These are phyloP conservation scores for Fusarium odoratissimum DNA, from an alignment of 2,329 filamentous ascomycete species.

Conservation along the genomic window DNA sequence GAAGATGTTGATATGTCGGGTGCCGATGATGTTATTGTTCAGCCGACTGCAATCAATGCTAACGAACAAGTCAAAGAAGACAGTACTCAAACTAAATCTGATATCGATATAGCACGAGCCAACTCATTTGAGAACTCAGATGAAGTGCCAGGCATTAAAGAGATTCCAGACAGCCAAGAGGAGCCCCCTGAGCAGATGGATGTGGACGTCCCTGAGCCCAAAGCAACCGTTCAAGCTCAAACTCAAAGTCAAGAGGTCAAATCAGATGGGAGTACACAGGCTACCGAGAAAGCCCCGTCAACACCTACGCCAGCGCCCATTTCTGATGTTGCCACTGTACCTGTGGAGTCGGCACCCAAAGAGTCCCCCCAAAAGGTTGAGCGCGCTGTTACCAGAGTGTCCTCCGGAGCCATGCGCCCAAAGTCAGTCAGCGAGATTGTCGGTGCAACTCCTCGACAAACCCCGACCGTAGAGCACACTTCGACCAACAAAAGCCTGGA, in stretches of 20 bases:
- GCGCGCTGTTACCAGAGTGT: constrained; percentile 75
- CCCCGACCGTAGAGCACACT: constrained; percentile 50
- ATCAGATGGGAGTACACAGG: constrained; percentile 19
- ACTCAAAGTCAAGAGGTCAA: constrained; percentile 5
- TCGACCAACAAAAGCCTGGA: constrained; percentile 45
- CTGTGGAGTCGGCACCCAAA: constrained; percentile 14
- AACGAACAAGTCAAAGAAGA: constrained; percentile 1
- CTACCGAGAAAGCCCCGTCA: constrained; percentile 17
- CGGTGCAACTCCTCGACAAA: constrained; percentile 63
- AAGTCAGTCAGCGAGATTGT: constrained; percentile 81
- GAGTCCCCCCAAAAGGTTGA: constrained; percentile 46
- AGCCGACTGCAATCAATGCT: not conserved
- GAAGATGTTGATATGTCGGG: constrained; percentile 17
- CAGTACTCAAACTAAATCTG: not conserved
- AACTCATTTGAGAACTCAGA: not conserved
- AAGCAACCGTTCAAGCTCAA: constrained; percentile 29
- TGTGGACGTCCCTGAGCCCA: constrained; percentile 47
- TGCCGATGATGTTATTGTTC: not conserved
- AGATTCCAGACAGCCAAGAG: constrained; percentile 53
- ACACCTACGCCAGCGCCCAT: constrained; percentile 4
- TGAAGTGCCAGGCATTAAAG: constrained; percentile 24
- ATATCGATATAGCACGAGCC: not conserved
- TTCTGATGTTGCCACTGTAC: not conserved
- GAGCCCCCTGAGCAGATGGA: constrained; percentile 51
- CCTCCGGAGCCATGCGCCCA: constrained; percentile 75